phyloP scores from a whole-genome alignment of 345 rosid genomes.

The Eucalyptus paniculata region DNA sequence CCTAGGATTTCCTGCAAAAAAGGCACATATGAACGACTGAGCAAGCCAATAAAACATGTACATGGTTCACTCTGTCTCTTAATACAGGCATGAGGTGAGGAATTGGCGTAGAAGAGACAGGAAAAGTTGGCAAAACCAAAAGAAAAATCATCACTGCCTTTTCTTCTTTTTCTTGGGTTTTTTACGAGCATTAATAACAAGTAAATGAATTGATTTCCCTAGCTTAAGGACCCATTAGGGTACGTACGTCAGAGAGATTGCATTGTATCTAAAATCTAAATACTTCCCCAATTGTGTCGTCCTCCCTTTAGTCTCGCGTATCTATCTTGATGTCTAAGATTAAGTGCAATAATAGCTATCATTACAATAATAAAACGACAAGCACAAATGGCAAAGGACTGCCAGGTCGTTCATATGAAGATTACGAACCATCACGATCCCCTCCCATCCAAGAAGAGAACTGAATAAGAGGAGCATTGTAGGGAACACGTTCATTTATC shows the following conservation, averaged over 20 bases:
- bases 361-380: background rate
- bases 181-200: background rate
- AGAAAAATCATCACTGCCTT: background rate
- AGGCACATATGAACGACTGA: background rate
- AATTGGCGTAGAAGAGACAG: background rate
- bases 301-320: background rate
- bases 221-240: background rate
- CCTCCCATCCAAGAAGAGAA: conserved; percentile 99
- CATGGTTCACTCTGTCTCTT: background rate
- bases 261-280: background rate
- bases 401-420: background rate
- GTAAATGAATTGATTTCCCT: background rate
- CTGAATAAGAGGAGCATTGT: conserved; percentile 95
- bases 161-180: background rate
- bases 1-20: conserved; percentile 78
- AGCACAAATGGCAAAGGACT: background rate
- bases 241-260: background rate
- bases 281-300: background rate
- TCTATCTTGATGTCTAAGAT: background rate
- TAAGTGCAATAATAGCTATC: background rate
- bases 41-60: background rate
- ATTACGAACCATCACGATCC: conserved; percentile 78
- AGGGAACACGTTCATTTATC: conserved; percentile 84
- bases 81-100: background rate
- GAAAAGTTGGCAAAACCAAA: background rate